Base-by-base conservation (phyloP, 2,329 filamentous ascomycete species). In the Aspergillus aculeatinus region DNA sequence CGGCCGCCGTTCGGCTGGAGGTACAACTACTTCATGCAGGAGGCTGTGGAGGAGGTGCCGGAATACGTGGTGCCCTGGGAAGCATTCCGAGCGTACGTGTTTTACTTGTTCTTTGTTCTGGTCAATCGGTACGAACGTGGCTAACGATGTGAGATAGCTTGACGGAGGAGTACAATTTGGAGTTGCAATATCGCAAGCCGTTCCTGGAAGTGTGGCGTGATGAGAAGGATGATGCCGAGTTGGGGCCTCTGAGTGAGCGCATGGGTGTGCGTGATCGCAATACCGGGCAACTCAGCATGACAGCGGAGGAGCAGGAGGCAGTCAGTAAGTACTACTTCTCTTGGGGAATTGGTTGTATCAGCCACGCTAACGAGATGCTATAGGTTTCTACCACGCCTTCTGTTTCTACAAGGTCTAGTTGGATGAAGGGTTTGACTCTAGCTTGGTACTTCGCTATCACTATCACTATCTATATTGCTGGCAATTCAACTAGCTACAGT, bases 31-130 rank as follows among this genome's bases (percentile, higher is more conserved):
- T 96, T 92, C 76, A 87, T 99, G 59, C 89, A 95, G 70, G 95
- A 99, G 78, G 95, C 95, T 0, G 95, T 99, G 21, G 94, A 98
- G 74, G 91, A 93, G 72, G 91, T 96, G 7, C 94, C 95, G 2
- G 95, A 99, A 79, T 99, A 96, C 73, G 94, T 99, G 1, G 95
- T 99, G 1, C 95, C 95, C 0, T 99, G 95, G 94, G 93, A 96
- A 74, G 93, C 92, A 1, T 98, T 99, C 80, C 91, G 95, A 78
- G 93, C 92, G 70, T 81, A 66, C 71, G 77, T 39, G 21, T 5
- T 55, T 2, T 2, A 16, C 16, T 42, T 44, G 5, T 35, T 35
- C 33, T 35, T 35, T 16, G 11, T 10, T 35, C 3, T 35, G 14
- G 33, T 35, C 9, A 16, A 9, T 29, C 27, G 27, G 27, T 35